Conservation (phyloP, 1,284 basidiomycete genomes). For the Pascua guehoae region DNA sequence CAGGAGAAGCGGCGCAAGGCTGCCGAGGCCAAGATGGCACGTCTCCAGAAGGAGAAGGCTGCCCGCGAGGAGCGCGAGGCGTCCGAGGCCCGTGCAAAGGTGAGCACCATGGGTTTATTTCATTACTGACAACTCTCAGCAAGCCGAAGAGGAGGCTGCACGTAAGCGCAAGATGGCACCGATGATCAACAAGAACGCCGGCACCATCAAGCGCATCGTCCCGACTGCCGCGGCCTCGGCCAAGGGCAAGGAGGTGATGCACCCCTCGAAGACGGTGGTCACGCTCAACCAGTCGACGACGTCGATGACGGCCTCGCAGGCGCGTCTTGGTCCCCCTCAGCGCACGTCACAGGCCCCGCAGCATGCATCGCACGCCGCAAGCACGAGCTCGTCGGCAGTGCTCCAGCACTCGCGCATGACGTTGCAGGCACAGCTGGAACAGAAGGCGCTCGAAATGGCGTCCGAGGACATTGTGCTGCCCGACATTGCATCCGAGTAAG, state of each 20-base stretch:
- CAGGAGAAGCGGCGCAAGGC: slow-evolving; percentile 46
- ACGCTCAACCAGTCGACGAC: slow-evolving; percentile 19
- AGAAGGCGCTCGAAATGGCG: slow-evolving; percentile 50
- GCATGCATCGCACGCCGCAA: background rate
- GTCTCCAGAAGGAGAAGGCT: slow-evolving; percentile 32
- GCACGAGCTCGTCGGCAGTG: slow-evolving; percentile 51
- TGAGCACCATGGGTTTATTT: slow-evolving; percentile 12
- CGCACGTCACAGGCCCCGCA: slow-evolving; percentile 19
- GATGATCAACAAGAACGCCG: slow-evolving; percentile 10
- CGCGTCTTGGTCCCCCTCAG: slow-evolving; percentile 41
- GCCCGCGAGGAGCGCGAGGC: slow-evolving; percentile 35
- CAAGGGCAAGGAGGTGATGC: slow-evolving; percentile 28
- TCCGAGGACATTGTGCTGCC: slow-evolving; percentile 75
- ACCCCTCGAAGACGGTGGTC: slow-evolving; percentile 10
- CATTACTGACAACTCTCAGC: slow-evolving; percentile 4
- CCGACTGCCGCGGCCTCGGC: slow-evolving; percentile 1
- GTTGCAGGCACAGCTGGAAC: slow-evolving; percentile 50
- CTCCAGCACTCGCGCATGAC: slow-evolving; percentile 44
- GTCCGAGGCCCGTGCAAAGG: slow-evolving; percentile 25
- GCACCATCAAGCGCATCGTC: slow-evolving; percentile 9
- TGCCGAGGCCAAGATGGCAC: slow-evolving; percentile 34
- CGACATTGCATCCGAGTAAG: slow-evolving; percentile 79
- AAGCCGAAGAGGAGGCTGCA: slow-evolving; percentile 42
- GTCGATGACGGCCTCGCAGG: slow-evolving; percentile 18
- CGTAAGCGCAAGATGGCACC: slow-evolving; percentile 48